Percentiles rank a stretch among this genome's conserved stretches.
phyloP scores from a whole-genome alignment of 192 early-diverging fungal genomes.

The Thamnidium elegans region DNA sequence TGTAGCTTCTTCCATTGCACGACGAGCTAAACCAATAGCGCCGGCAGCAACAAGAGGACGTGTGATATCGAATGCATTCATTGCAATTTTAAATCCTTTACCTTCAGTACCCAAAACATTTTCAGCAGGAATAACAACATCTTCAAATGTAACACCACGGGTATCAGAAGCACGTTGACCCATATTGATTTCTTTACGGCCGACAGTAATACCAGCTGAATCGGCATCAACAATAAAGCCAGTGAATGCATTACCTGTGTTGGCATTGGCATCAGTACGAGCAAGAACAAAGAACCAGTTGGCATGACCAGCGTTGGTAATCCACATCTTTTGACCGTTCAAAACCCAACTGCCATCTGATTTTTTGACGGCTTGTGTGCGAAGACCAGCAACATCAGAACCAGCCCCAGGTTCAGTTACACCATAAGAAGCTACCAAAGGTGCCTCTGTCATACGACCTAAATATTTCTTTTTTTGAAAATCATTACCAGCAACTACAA shows the following conservation, averaged over 20 bases:
- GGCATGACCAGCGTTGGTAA: conserved; percentile 94
- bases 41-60: conserved; percentile 86
- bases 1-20: conserved; percentile 90
- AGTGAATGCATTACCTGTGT: conserved; percentile 85
- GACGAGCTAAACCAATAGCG: conserved; percentile 87
- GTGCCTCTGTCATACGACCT: conserved; percentile 94
- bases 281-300: conserved; percentile 98
- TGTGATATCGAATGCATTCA: conserved; percentile 95
- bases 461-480: conserved; percentile 95
- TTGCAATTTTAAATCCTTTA: conserved; percentile 95
- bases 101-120: conserved; percentile 72
- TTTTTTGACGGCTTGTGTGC: conserved; percentile 69
- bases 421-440: conserved; percentile 93
- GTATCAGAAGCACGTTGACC: conserved; percentile 94
- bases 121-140: conserved; percentile 79
- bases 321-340: conserved; percentile 97
- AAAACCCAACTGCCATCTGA: conserved; percentile 74
- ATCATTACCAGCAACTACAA: conserved; percentile 85
- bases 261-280: conserved; percentile 76
- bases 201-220: conserved; percentile 84
- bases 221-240: conserved; percentile 94
- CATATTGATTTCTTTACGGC: conserved; percentile 97
- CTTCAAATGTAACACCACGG: conserved; percentile 83
- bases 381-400: conserved; percentile 71
- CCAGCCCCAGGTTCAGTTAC: conserved; percentile 81